Evolutionary conservation across 768 basidiomycete genomes (phyloP).

Genomic region (Pisolithus albus): DNA sequence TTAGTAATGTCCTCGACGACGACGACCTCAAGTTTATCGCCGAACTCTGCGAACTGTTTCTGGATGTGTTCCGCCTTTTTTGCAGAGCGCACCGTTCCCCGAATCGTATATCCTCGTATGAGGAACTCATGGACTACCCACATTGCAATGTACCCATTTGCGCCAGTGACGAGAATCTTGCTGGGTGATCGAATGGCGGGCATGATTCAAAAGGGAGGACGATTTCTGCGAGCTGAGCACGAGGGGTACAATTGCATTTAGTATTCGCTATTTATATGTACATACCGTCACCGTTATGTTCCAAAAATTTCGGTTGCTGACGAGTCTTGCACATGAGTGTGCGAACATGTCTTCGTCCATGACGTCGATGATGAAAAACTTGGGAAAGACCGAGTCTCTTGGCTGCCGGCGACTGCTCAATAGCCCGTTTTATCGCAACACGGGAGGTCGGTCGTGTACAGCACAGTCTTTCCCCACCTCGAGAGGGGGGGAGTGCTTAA

Average conservation of each 20-base stretch:
- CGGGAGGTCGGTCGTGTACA: too few relatives aligned
- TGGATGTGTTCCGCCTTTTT: constrained; percentile 55
- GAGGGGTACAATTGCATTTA: too few relatives aligned
- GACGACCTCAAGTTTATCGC: constrained; percentile 54
- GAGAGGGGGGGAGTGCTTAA: background rate
- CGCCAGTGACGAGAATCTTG: constrained; percentile 26
- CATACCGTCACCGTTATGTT: too few relatives aligned
- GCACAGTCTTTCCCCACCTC: background rate
- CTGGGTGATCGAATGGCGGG: constrained; percentile 18
- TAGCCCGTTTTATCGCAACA: too few relatives aligned
- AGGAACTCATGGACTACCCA: constrained; percentile 55
- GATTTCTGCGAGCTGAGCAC: too few relatives aligned
- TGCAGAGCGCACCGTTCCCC: constrained; percentile 58
- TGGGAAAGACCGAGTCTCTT: too few relatives aligned
- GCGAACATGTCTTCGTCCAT: too few relatives aligned
- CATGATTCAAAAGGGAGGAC: constrained; percentile 10
- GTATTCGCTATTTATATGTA: background rate
- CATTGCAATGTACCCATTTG: constrained; percentile 31
- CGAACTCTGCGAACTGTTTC: constrained; percentile 46
- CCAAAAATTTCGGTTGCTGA: too few relatives aligned
- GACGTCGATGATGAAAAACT: too few relatives aligned
- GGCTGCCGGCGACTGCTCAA: too few relatives aligned
- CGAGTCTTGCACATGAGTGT: too few relatives aligned
- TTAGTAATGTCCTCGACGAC: constrained; percentile 64
- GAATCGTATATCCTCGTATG: constrained; percentile 54